phyloP scores from a whole-genome alignment of 2,329 filamentous ascomycete genomes.

The Endocalyx cinctus region DNA sequence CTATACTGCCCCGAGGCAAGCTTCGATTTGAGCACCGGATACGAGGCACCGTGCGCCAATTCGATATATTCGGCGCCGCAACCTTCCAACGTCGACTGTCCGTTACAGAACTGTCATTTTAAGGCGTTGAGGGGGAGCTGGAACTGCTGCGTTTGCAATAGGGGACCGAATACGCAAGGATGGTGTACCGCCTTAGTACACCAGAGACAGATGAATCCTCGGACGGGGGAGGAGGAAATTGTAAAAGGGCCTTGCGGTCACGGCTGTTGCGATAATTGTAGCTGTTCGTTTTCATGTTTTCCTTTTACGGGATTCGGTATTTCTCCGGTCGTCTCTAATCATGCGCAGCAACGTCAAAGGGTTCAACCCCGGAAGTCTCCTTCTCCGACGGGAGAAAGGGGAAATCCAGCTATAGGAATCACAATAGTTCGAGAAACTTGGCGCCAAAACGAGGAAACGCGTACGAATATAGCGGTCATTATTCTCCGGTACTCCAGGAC shows the following conservation, averaged over 20 bases:
- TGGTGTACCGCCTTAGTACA: conserved; percentile 43
- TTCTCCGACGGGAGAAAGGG: conserved; percentile 34
- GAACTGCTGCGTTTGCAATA: conserved; percentile 50
- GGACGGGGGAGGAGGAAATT: conserved; percentile 26
- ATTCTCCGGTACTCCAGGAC: conserved; percentile 18
- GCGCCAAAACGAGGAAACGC: conserved; percentile 16
- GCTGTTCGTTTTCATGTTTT: conserved; percentile 33
- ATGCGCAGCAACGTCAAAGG: conserved; percentile 26
- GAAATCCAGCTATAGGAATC: conserved; percentile 32
- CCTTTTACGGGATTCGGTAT: neutral
- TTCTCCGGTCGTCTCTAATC: conserved; percentile 9
- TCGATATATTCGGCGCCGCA: conserved; percentile 43
- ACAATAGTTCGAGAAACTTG: conserved; percentile 21
- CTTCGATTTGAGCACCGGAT: conserved; percentile 46
- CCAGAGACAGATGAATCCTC: conserved; percentile 18
- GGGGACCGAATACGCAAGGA: conserved; percentile 46
- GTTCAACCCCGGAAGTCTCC: conserved; percentile 30
- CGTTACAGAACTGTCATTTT: conserved; percentile 48
- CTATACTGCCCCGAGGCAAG: conserved; percentile 46
- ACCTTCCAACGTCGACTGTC: conserved; percentile 39
- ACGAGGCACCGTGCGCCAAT: conserved; percentile 45
- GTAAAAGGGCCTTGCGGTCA: conserved; percentile 44
- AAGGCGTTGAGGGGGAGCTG: conserved; percentile 44
- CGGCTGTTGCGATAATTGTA: conserved; percentile 47
- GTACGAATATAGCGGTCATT: conserved; percentile 18